Percentiles rank a stretch among this genome's conserved stretches.
phyloP scores from a whole-genome alignment of 306 rosid species.

The Trichosanthes truncata region DNA sequence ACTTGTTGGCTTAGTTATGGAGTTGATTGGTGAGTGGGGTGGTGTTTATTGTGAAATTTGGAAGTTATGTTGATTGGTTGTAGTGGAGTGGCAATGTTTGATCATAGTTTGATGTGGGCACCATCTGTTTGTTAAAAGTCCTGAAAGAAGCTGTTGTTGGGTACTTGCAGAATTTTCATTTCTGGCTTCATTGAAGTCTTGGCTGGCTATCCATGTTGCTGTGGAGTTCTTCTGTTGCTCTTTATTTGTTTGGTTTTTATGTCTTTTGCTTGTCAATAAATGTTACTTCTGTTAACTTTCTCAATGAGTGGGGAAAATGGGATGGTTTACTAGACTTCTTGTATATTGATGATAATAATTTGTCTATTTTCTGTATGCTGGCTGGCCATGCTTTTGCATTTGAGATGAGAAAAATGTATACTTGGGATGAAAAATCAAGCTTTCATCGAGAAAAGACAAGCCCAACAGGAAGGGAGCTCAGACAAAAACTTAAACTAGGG shows the following conservation, averaged over 20 bases:
- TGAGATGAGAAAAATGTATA: background rate
- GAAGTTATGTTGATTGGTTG: background rate
- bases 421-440: background rate
- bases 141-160: conserved; percentile 1
- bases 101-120: background rate
- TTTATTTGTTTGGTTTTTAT: background rate
- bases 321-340: background rate
- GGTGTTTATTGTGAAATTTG: background rate
- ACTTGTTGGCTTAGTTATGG: background rate
- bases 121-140: conserved; percentile 19
- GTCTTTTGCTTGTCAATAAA: background rate
- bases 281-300: background rate
- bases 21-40: background rate
- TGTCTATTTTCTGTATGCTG: background rate
- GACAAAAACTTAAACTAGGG: background rate
- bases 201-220: background rate
- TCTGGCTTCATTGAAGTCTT: background rate
- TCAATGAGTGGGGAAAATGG: background rate
- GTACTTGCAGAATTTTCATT: background rate
- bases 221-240: background rate
- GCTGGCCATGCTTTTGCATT: background rate
- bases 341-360: background rate
- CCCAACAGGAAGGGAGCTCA: background rate
- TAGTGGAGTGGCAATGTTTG: background rate
- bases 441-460: background rate